Evolutionary conservation across 768 basidiomycete species (phyloP).

Genomic region (Suillus spraguei): DNA sequence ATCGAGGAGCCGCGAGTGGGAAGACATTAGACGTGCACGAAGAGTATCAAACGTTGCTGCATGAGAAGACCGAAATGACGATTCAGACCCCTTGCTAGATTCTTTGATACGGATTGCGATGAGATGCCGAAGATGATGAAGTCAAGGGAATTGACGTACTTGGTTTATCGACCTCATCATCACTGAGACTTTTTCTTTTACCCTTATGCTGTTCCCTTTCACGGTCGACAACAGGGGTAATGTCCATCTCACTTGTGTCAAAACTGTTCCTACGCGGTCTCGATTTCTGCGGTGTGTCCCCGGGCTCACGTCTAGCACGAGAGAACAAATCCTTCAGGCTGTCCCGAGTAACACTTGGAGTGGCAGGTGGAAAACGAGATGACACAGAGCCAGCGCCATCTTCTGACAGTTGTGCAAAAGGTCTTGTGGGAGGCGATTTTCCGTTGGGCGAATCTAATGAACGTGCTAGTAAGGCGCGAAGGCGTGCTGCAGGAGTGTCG

Average conservation of each 20-base stretch:
- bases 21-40: conserved; percentile 45
- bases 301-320: conserved; percentile 64
- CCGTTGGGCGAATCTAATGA: conserved; percentile 43
- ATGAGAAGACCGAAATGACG: conserved; percentile 45
- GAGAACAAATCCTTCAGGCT: conserved; percentile 68
- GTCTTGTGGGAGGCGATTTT: conserved; percentile 27
- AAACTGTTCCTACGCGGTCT: conserved; percentile 58
- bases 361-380: conserved; percentile 25
- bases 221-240: conserved; percentile 47
- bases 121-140: conserved; percentile 11
- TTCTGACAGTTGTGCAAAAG: conserved; percentile 32
- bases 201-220: conserved; percentile 47
- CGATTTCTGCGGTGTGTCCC: conserved; percentile 62
- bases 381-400: conserved; percentile 20
- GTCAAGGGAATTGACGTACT: conserved; percentile 42
- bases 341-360: conserved; percentile 54
- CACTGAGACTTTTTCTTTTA: conserved; percentile 63
- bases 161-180: conserved; percentile 63
- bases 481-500: conserved; percentile 59
- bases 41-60: conserved; percentile 50
- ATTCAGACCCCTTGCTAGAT: conserved; percentile 29
- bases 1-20: conserved; percentile 40
- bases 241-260: conserved; percentile 61
- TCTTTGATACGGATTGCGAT: conserved; percentile 20
- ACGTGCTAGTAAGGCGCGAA: conserved; percentile 62